These are phyloP conservation scores for Rhodomyrtus psidioides DNA, from an alignment of 441 rosid genomes.

Conservation along the genomic window DNA sequence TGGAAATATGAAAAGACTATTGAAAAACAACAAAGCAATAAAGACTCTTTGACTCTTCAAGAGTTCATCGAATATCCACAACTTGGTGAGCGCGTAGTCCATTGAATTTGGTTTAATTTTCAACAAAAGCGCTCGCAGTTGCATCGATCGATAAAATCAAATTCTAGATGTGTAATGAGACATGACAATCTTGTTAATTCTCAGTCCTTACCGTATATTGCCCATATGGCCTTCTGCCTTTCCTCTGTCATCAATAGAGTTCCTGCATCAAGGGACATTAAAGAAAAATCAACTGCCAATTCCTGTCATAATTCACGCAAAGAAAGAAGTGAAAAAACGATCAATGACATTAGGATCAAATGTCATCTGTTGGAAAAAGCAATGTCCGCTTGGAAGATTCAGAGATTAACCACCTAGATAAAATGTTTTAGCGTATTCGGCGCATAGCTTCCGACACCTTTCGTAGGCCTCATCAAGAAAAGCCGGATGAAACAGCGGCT, in stretches of 20 bases:
- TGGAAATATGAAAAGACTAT: no score
- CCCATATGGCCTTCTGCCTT: slow-evolving; percentile 60
- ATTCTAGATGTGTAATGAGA: background rate
- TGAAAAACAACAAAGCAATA: no score
- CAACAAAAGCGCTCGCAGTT: no score
- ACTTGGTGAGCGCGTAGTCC: no score
- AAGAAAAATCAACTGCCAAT: background rate
- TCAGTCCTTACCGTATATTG: slow-evolving; percentile 41
- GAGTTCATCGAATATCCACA: no score
- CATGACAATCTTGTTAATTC: background rate
- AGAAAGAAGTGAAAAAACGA: background rate
- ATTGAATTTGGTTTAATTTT: no score
- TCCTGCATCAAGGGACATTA: slow-evolving; percentile 24
- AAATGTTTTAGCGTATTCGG: slow-evolving; percentile 57
- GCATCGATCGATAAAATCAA: background rate
- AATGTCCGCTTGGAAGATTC: background rate
- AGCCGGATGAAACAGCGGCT: slow-evolving; percentile 22
- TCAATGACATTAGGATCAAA: background rate
- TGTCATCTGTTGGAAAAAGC: background rate
- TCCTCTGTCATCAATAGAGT: slow-evolving; percentile 54
- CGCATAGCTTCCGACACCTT: slow-evolving; percentile 38
- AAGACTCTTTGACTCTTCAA: no score
- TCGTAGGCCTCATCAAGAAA: slow-evolving; percentile 46
- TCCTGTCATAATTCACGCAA: background rate
- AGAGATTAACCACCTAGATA: slow-evolving; percentile 28